A percentile compares a stretch with the other conserved stretches of the same genome.
phyloP scores from a whole-genome alignment of 2,329 filamentous ascomycete species.

The Fusarium burgessii region DNA sequence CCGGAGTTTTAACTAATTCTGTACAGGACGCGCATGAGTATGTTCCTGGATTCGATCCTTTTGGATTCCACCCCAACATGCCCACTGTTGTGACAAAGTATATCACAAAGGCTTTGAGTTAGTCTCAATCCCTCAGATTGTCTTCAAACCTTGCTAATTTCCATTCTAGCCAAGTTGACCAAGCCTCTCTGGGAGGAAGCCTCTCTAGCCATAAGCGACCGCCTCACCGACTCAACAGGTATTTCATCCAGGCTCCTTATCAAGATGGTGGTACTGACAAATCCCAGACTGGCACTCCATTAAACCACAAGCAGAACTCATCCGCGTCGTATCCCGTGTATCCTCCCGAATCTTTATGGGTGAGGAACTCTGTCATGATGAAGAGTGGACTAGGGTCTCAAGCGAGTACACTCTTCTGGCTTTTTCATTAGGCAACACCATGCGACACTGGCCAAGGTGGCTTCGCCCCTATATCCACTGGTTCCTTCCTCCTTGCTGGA shows the following conservation, averaged over 20 bases:
- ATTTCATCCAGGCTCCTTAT: not conserved
- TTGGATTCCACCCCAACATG: not conserved
- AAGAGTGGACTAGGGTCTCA: conserved; percentile 59
- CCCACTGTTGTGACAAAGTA: not conserved
- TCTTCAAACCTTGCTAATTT: not conserved
- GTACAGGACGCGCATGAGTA: not conserved
- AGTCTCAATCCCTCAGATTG: rapidly evolving
- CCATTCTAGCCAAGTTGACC: not conserved
- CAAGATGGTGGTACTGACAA: rapidly evolving
- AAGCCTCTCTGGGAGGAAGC: not conserved
- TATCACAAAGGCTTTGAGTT: not conserved
- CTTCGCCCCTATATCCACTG: conserved; percentile 62
- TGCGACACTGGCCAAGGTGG: too few species aligned
- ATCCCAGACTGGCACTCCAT: not conserved
- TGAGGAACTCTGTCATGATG: conserved; percentile 55
- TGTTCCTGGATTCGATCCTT: not conserved
- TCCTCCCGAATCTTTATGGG: conserved; percentile 48
- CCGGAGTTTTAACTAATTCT: rapidly evolving
- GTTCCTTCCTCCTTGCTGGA: conserved; percentile 50
- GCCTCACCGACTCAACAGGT: not conserved
- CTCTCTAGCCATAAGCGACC: not conserved
- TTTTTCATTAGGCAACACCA: too few species aligned
- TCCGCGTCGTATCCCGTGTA: conserved; percentile 1
- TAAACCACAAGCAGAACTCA: not conserved
- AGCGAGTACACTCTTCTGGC: conserved; percentile 59